Evolutionary conservation across 2,329 filamentous ascomycete genomes (phyloP), one percentile per base, ranked within the genome.

Genomic region (Diplodia scrobiculata): DNA sequence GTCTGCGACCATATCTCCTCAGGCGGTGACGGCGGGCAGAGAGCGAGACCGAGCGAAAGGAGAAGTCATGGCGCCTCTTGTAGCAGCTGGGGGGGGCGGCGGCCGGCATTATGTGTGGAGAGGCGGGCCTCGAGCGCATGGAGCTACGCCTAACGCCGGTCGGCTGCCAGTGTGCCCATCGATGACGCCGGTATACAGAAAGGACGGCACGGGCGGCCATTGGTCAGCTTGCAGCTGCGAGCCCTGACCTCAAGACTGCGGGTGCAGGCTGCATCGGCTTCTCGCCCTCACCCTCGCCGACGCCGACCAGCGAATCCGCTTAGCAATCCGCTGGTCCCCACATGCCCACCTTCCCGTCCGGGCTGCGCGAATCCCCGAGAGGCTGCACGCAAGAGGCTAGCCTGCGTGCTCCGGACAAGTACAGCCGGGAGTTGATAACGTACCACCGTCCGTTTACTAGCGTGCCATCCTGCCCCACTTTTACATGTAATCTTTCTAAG

Each of bases 1-100:
- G 69, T 79, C 77, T 67, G 76, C 70, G 67, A 14, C 68, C 69
- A 70, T 72, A 73, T 45, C 29, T 54, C 52, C 53, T 68, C 32
- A 51, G 45, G 45, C 7, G 13, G 7, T 14, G 54, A 5, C 41
- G 47, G 9, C 6, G 38, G 13, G 7, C 6, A 4, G 19, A 48
- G 45, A 21, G 29, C 3, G 17, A 36, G n/a, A 10, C n/a, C n/a
- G 29, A 19, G 58, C 27, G 48, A 62, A 62, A 34, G 41, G 55
- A 60, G 55, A 27, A 19, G 27, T 17, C 11, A n/a, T 50, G 41
- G 32, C 41, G 27, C 38, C 29, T 32, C 29, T 32, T 9, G 29
- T 9, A 9, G 29, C 29, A 32, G 29, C 29, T 32, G 29, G 29
- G 29, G 25, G 21, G 58, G 58, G 58, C 58, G 5, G 21, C 58